Evolutionary conservation across 352 stramenopile species (phyloP), one percentile per base, ranked within the genome.

Genomic region (Globisporangium lucens): DNA sequence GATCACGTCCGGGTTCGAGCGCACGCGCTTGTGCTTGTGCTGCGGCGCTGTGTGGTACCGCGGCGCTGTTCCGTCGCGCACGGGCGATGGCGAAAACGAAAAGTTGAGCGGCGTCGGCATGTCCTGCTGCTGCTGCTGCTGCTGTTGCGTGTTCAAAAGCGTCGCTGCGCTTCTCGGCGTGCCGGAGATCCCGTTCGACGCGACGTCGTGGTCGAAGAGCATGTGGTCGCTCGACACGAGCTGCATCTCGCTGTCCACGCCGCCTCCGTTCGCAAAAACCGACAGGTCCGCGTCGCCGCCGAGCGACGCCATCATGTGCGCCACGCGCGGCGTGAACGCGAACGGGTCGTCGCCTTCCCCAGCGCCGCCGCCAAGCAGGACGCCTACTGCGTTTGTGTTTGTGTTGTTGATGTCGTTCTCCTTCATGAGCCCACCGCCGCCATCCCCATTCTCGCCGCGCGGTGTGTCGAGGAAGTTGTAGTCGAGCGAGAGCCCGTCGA

Each of bases 1-100:
- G 30, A 86, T 60, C 63, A 86, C 75, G 71, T 88, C 79, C 29
- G 79, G 78, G 41, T 86, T 88, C 20, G 79, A 88, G n/a, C 75
- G 69, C 33, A 86, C 77, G 29, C 79, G 79, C 73, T 88, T 88
- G 75, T 88, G 79, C 59, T 80, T 80, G 66, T 88, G 77, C 65
- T 86, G 77, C 27, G 79, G 70, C 10, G 79, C 75, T 38, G 76
- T 68, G 56, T 71, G 77, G 67, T 86, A 88, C 49, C 62, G 61
- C 51, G 56, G 47, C 52, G 67, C 43, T 8, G 66, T n/a, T 13
- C 22, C 52, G 8, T 33, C 52, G 12, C 52, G 52, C 46, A 58
- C 38, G 2, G 20, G 53, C 29, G 55, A 57, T 2, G n/a, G 56
- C 35, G 43, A 43, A 17, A 70, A 70, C 4, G 66, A 41, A 38